These are phyloP conservation scores for Gomphus sp. DNA, from an alignment of 1,284 basidiomycete genomes.

Conservation along the genomic window DNA sequence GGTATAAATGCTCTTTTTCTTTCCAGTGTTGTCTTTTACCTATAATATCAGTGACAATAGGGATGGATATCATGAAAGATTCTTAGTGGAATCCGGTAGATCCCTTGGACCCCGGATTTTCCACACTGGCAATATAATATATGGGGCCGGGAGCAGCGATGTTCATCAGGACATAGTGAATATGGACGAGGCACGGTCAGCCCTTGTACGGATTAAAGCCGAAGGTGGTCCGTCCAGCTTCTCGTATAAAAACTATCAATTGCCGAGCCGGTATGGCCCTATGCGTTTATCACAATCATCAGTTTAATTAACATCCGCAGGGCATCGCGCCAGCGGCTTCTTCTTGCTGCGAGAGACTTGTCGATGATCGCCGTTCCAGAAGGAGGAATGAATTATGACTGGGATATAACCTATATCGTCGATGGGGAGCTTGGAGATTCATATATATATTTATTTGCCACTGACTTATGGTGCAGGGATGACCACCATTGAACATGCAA, in stretches of 20 bases:
- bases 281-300: neutral
- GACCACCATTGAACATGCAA: conserved; percentile 66
- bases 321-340: conserved; percentile 58
- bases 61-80: conserved; percentile 51
- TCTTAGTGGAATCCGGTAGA: conserved; percentile 55
- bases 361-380: conserved; percentile 67
- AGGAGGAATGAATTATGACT: conserved; percentile 69
- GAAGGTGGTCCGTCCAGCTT: conserved; percentile 60
- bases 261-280: conserved; percentile 27
- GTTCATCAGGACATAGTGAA: conserved; percentile 58
- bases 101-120: conserved; percentile 62
- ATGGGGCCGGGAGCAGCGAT: conserved; percentile 42
- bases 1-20: neutral
- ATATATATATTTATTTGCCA: neutral
- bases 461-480: conserved; percentile 38
- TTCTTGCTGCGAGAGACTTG: conserved; percentile 50
- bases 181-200: conserved; percentile 50
- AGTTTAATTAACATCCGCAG: conserved; percentile 23
- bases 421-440: conserved; percentile 41
- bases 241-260: conserved; percentile 70
- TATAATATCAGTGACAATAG: conserved; percentile 52
- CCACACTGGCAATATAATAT: conserved; percentile 56
- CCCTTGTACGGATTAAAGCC: conserved; percentile 55
- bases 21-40: neutral
- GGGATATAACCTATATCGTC: conserved; percentile 66